These are phyloP conservation scores for Neurospora sp. DNA, from an alignment of 495 filamentous ascomycete species.

Conservation along the genomic window DNA sequence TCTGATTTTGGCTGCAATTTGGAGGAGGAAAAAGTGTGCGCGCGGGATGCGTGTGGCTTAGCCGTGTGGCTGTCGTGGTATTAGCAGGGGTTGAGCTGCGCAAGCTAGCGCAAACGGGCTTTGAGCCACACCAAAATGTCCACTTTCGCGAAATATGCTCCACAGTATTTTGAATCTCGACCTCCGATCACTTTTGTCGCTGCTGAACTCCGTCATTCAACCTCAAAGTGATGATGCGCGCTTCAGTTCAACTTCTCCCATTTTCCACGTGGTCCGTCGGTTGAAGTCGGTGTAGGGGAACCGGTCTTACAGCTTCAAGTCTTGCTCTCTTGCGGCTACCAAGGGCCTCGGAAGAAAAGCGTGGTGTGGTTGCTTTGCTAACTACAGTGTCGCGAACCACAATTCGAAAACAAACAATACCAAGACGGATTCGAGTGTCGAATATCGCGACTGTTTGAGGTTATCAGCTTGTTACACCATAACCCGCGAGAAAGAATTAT, in stretches of 20 bases:
- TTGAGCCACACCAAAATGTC: background rate
- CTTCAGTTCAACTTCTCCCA: background rate
- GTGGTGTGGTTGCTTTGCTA: background rate
- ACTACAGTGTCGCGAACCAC: background rate
- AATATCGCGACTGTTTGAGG: background rate
- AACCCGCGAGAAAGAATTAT: background rate
- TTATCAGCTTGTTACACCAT: background rate
- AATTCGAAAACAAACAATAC: background rate
- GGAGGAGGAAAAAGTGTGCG: slow-evolving; percentile 14
- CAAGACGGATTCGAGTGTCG: background rate
- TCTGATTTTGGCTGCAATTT: slow-evolving; percentile 3
- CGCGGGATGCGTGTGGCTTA: slow-evolving; percentile 10
- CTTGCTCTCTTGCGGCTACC: background rate
- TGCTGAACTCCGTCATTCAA: background rate
- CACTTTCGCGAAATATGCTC: background rate
- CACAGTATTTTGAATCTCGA: background rate
- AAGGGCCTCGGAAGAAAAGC: background rate
- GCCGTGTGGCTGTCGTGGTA: background rate
- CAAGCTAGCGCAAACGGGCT: background rate
- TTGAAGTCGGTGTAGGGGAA: background rate
- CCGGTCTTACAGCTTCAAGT: background rate
- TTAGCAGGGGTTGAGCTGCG: slow-evolving; percentile 1
- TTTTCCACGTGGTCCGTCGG: background rate
- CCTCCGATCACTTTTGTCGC: slow-evolving; percentile 5
- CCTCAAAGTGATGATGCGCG: background rate